These are phyloP conservation scores for Lenwebbia sp. DNA, from an alignment of 345 rosid species.

Conservation along the genomic window DNA sequence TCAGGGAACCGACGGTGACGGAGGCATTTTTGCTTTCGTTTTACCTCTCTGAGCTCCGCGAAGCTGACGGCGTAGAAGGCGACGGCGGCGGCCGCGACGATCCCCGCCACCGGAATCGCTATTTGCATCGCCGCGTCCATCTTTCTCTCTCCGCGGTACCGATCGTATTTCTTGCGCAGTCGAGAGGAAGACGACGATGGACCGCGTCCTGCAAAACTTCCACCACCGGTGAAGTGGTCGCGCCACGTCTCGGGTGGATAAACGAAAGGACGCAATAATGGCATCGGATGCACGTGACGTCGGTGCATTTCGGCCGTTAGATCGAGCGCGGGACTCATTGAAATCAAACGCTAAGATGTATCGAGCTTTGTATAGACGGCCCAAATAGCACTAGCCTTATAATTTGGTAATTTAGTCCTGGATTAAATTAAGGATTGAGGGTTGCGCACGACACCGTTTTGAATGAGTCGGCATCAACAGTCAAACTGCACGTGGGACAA, in stretches of 20 bases:
- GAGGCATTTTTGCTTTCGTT: background rate
- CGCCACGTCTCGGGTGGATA: background rate
- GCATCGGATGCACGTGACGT: background rate
- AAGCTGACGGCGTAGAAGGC: conserved; percentile 69
- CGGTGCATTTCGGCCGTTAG: background rate
- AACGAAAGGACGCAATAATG: background rate
- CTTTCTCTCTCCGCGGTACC: background rate
- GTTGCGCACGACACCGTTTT: background rate
- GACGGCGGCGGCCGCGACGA: conserved; percentile 51
- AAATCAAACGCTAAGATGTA: background rate
- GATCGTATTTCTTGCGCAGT: background rate
- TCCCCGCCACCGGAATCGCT: conserved; percentile 52
- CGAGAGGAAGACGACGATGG: background rate
- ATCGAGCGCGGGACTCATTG: background rate
- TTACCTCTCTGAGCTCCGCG: conserved; percentile 55
- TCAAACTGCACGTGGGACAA: background rate
- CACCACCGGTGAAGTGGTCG: background rate
- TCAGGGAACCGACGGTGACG: background rate
- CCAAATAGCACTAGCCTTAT: too few relatives aligned
- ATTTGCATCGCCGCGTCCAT: conserved; percentile 60
- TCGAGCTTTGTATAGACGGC: too few relatives aligned
- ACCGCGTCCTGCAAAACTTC: background rate
- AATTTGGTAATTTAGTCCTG: background rate
- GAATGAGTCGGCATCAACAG: background rate
- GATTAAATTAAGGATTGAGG: background rate